Percentiles rank a stretch among this genome's conserved stretches.
Conservation (phyloP, 2,329 filamentous ascomycete genomes). For the Sporothrix dimorphospora region DNA sequence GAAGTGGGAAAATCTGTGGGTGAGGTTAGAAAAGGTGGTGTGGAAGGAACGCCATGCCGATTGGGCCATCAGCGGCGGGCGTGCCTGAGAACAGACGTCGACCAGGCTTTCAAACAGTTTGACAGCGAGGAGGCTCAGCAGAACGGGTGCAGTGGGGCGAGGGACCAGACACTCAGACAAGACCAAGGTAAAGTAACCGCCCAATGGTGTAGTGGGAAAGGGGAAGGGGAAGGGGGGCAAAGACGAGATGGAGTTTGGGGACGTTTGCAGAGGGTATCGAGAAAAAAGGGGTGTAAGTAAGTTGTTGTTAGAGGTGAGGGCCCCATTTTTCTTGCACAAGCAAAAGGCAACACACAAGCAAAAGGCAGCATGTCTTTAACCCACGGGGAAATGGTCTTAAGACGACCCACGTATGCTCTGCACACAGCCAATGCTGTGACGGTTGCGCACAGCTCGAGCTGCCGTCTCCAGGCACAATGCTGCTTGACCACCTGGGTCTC, state of each 20-base stretch:
- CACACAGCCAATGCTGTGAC: slow-evolving; percentile 8
- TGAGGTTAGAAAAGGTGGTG: not conserved
- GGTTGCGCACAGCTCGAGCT: not conserved
- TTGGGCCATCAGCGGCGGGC: not conserved
- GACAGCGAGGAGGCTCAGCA: slow-evolving; percentile 21
- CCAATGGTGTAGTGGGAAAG: not conserved
- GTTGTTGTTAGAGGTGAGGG: not conserved
- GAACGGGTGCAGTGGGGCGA: not conserved
- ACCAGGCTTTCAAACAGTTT: slow-evolving; percentile 22
- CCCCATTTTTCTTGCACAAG: not conserved
- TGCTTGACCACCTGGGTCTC: not conserved
- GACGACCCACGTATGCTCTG: slow-evolving; percentile 1
- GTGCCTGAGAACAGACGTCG: slow-evolving; percentile 5
- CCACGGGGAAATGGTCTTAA: not conserved
- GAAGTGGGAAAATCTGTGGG: not conserved
- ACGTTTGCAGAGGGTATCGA: not conserved
- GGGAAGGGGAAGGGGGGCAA: not conserved
- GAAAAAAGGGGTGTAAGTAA: slow-evolving; percentile 1
- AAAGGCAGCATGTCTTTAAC: not conserved
- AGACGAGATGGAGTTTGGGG: not conserved
- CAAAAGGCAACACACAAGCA: not conserved
- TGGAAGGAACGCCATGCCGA: not conserved
- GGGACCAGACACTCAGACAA: not conserved
- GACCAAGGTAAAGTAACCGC: not conserved
- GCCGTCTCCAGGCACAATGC: not conserved